Percentiles rank a stretch among this genome's conserved stretches.
These are phyloP conservation scores for Rhodotorula glutinis DNA, from an alignment of 1,284 basidiomycete species.

Conservation along the genomic window DNA sequence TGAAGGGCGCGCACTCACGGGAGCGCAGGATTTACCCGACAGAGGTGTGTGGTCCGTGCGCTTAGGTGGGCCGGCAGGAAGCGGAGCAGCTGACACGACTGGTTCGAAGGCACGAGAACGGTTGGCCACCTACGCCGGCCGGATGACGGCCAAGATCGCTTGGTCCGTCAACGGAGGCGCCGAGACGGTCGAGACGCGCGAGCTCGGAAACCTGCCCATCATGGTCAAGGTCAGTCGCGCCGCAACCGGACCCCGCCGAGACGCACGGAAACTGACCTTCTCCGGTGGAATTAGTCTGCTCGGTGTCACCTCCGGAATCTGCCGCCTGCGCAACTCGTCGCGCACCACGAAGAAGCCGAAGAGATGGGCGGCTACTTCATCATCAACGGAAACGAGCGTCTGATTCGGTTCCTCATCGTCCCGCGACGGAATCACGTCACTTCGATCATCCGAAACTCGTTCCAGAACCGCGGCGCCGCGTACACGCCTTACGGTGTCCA, in stretches of 20 bases:
- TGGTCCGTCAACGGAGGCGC: conserved; percentile 79
- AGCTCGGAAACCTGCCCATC: conserved; percentile 90
- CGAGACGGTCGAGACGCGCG: conserved; percentile 70
- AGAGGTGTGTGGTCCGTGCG: conserved; percentile 59
- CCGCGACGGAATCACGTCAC: conserved; percentile 86
- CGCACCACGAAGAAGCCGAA: conserved; percentile 90
- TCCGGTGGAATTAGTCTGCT: conserved; percentile 62
- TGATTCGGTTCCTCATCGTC: conserved; percentile 94
- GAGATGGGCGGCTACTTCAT: conserved; percentile 99
- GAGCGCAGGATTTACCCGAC: conserved; percentile 82
- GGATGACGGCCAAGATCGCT: conserved; percentile 83
- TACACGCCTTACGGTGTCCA: conserved; percentile 93
- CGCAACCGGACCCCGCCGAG: background rate
- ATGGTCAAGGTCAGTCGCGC: conserved; percentile 82
- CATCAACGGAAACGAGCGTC: conserved; percentile 97
- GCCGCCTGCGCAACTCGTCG: conserved; percentile 81
- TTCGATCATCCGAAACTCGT: conserved; percentile 78
- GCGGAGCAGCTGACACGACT: background rate
- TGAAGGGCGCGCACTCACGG: conserved; percentile 69
- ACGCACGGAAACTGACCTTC: background rate
- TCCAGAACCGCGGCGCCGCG: conserved; percentile 85
- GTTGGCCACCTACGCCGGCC: conserved; percentile 83
- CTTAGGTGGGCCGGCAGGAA: too few relatives aligned
- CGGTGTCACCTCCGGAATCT: conserved; percentile 86
- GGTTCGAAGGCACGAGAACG: conserved; percentile 76